Evolutionary conservation across 1,139 yeast species (phyloP).

Genomic region (Yamadazyma blattariae): DNA sequence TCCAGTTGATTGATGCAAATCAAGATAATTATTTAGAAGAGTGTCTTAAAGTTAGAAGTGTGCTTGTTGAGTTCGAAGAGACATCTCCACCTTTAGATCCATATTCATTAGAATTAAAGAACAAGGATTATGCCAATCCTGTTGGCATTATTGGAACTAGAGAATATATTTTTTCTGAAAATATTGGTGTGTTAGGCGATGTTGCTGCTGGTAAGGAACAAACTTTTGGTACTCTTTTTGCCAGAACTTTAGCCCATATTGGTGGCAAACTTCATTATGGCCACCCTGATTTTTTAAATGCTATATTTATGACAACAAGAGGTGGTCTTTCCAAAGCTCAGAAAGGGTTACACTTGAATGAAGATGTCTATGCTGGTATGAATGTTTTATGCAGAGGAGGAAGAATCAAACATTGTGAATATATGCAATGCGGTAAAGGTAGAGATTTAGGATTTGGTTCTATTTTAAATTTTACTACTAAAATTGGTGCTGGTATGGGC

Average conservation of each 20-base stretch:
- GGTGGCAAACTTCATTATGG: slow-evolving; percentile 59
- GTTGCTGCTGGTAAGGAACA: slow-evolving; percentile 60
- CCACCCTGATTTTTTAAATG: slow-evolving; percentile 53
- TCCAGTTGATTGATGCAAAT: slow-evolving; percentile 54
- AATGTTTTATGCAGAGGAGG: slow-evolving; percentile 52
- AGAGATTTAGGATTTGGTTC: slow-evolving; percentile 56
- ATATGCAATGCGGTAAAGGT: slow-evolving; percentile 58
- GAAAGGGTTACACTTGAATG: slow-evolving; percentile 52
- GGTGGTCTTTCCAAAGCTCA: slow-evolving; percentile 59
- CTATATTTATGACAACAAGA: slow-evolving; percentile 50
- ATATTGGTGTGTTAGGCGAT: slow-evolving; percentile 53
- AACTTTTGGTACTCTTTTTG: slow-evolving; percentile 55
- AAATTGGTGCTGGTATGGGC: slow-evolving; percentile 60
- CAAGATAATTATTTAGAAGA: slow-evolving; percentile 58
- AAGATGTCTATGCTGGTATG: slow-evolving; percentile 59
- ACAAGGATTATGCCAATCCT: slow-evolving; percentile 30
- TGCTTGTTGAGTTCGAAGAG: slow-evolving; percentile 52
- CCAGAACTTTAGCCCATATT: slow-evolving; percentile 52
- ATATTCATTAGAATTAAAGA: slow-evolving; percentile 25
- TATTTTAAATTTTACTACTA: slow-evolving; percentile 51
- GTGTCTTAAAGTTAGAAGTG: slow-evolving; percentile 51
- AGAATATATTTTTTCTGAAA: slow-evolving; percentile 54
- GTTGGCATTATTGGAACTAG: slow-evolving; percentile 56
- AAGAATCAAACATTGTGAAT: slow-evolving; percentile 54
- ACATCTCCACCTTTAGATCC: slow-evolving; percentile 29